phyloP scores from a whole-genome alignment of 2,329 filamentous ascomycete genomes.

The Penicillium sp. region DNA sequence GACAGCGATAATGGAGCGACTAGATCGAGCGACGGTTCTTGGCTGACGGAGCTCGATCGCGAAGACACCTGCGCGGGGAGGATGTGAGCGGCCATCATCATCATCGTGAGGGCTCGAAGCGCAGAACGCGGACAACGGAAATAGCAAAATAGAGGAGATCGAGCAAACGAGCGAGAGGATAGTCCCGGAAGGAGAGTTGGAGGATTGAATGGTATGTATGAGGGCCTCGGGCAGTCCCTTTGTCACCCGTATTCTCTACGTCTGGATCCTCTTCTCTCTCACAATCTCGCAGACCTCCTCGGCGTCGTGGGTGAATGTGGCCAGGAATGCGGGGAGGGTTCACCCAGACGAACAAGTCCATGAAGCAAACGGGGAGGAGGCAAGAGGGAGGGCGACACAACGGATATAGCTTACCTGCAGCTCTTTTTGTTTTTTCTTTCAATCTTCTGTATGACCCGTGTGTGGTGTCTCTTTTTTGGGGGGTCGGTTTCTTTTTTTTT shows the following conservation, averaged over 20 bases:
- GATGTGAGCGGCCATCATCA: constrained; percentile 40
- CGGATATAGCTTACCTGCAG: constrained; percentile 10
- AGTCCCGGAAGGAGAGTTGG: background rate
- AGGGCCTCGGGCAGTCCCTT: background rate
- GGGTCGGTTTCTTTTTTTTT: background rate
- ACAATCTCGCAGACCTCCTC: background rate
- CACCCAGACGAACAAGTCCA: constrained; percentile 4
- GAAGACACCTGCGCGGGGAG: constrained; percentile 34
- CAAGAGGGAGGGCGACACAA: constrained; percentile 6
- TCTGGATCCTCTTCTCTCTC: background rate
- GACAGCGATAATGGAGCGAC: constrained; percentile 29
- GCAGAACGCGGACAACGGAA: constrained; percentile 14
- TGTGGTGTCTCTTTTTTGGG: constrained; percentile 3
- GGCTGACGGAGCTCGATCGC: constrained; percentile 29
- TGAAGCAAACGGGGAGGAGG: background rate
- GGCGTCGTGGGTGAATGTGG: background rate
- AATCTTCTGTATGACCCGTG: constrained; percentile 17
- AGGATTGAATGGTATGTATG: background rate
- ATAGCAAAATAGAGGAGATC: background rate
- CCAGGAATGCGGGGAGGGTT: constrained; percentile 10
- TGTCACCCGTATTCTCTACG: background rate
- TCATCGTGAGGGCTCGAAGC: constrained; percentile 19
- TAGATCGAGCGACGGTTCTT: constrained; percentile 27
- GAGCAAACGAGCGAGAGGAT: background rate
- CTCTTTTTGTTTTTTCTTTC: constrained; percentile 2